A percentile compares a stretch with the other conserved stretches of the same genome.
Evolutionary conservation across 2,329 filamentous ascomycete genomes (phyloP).

Genomic region (Epichloe bromicola): DNA sequence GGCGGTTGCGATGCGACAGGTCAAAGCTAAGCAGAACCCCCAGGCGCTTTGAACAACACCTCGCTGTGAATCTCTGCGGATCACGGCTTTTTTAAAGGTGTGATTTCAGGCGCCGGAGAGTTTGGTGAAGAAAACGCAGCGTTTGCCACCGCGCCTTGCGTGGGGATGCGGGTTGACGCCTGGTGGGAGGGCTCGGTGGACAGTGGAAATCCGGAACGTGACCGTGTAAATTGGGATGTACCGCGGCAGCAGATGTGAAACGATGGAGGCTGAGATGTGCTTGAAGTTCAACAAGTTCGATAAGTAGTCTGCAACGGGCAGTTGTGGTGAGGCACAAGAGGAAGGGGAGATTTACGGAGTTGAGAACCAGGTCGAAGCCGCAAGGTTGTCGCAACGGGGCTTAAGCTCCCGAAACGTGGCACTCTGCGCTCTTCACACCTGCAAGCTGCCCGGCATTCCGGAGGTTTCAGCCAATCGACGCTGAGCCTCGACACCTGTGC

Average conservation of each 20-base stretch:
- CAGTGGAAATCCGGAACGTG: background rate
- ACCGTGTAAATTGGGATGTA: background rate
- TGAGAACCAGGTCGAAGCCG: background rate
- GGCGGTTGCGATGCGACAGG: slow-evolving; percentile 20
- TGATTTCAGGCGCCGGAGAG: slow-evolving; percentile 24
- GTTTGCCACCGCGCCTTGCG: slow-evolving; percentile 1
- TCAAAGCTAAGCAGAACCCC: slow-evolving; percentile 12
- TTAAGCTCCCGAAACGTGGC: no score
- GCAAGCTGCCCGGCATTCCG: background rate
- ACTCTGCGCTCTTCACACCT: no score
- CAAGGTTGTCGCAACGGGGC: background rate
- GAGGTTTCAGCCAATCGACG: slow-evolving; percentile 15
- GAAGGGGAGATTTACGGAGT: background rate
- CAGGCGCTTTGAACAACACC: slow-evolving; percentile 53
- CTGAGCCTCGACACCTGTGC: slow-evolving; percentile 12
- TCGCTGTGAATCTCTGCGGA: slow-evolving; percentile 76
- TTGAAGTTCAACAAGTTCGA: background rate
- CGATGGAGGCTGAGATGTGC: background rate
- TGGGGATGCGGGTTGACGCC: background rate
- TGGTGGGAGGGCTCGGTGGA: background rate
- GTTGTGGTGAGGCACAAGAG: background rate
- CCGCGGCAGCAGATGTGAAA: background rate
- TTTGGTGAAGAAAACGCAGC: background rate
- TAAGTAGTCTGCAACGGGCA: no score
- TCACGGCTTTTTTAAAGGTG: slow-evolving; percentile 90